Conservation (phyloP, 1,284 basidiomycete species). For the Lentinula novae-zelandiae region DNA sequence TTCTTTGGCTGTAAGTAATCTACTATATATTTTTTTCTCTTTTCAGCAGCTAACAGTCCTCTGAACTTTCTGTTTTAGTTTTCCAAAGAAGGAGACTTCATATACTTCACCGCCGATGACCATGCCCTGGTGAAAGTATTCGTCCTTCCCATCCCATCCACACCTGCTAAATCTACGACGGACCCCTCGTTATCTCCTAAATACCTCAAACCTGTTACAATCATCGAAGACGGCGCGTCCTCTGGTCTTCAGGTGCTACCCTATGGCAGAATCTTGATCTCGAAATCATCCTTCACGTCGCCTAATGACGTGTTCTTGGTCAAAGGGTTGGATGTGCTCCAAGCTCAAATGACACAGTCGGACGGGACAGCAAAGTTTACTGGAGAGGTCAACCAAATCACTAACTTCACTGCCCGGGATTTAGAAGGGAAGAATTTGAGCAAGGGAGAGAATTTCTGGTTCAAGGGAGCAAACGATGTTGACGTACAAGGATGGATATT, state of each 20-base stretch:
- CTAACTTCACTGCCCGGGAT: constrained; percentile 52
- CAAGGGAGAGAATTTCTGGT: constrained; percentile 79
- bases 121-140: constrained; percentile 75
- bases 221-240: constrained; percentile 55
- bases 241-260: constrained; percentile 59
- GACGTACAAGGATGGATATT: constrained; percentile 81
- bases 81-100: constrained; percentile 61
- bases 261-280: constrained; percentile 61
- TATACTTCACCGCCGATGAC: constrained; percentile 78
- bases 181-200: constrained; percentile 44
- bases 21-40: background rate
- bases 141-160: constrained; percentile 59
- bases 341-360: constrained; percentile 33
- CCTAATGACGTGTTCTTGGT: constrained; percentile 76
- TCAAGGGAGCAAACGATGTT: constrained; percentile 70
- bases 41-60: constrained; percentile 6
- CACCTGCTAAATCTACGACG: constrained; percentile 48
- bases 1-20: constrained; percentile 45
- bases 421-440: constrained; percentile 57
- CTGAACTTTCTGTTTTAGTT: constrained; percentile 43
- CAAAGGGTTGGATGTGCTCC: constrained; percentile 38
- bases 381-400: constrained; percentile 48
- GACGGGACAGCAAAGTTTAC: constrained; percentile 25
- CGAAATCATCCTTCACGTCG: constrained; percentile 62
- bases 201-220: constrained; percentile 49